Conservation (phyloP, 371 early-diverging fungal species). For the Synchytrium microbalum region DNA sequence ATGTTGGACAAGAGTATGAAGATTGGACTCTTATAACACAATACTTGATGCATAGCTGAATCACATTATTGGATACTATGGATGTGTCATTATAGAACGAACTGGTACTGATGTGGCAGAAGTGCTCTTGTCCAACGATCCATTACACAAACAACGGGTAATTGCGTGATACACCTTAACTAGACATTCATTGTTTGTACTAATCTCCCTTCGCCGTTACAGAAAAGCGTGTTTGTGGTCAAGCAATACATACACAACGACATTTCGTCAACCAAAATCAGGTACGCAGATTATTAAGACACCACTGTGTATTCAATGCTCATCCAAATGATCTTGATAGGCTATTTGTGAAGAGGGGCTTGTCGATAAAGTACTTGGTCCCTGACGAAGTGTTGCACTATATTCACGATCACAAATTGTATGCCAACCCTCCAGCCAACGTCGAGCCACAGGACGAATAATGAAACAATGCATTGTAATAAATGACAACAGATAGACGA, state of each 20-base stretch:
- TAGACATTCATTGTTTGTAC: background rate
- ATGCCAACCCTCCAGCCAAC: too few relatives aligned
- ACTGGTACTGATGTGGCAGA: conserved; percentile 91
- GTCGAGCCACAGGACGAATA: too few relatives aligned
- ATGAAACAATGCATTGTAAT: too few relatives aligned
- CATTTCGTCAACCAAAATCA: conserved; percentile 89
- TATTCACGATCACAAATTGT: conserved; percentile 69
- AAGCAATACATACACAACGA: conserved; percentile 95
- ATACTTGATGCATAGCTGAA: conserved; percentile 57
- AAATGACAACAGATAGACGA: too few relatives aligned
- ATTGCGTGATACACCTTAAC: conserved; percentile 8
- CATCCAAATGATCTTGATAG: conserved; percentile 32
- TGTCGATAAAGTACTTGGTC: conserved; percentile 91
- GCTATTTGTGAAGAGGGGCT: conserved; percentile 83
- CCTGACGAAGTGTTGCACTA: conserved; percentile 93
- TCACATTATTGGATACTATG: conserved; percentile 84
- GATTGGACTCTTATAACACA: background rate
- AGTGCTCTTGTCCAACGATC: conserved; percentile 81
- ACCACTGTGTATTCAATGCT: background rate
- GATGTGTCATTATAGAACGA: conserved; percentile 92
- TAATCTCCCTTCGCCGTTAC: conserved; percentile 3
- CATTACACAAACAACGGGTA: conserved; percentile 80
- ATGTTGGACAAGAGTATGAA: background rate
- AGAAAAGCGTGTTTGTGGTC: conserved; percentile 85
- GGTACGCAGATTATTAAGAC: conserved; percentile 35